These are phyloP conservation scores for Kodamaea restingae DNA, from an alignment of 805 yeast species.

Conservation along the genomic window DNA sequence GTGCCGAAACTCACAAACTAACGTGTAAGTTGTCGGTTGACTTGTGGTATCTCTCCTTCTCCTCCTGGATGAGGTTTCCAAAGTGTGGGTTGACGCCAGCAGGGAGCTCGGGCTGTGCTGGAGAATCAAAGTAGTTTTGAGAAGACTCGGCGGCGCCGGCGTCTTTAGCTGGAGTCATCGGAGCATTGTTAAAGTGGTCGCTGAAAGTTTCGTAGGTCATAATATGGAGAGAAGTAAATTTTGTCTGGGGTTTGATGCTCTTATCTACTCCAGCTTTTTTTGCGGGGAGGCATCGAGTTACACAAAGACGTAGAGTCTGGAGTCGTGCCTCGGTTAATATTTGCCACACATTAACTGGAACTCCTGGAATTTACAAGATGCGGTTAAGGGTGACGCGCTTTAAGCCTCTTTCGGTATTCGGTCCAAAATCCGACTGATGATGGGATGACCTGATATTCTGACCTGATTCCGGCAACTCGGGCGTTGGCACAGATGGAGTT, in stretches of 20 bases:
- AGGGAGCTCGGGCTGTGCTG: conserved; percentile 8
- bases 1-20: conserved; percentile 17
- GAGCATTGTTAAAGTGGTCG: conserved; percentile 14
- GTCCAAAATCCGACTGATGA: too few relatives aligned
- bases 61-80: conserved; percentile 16
- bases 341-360: too few relatives aligned
- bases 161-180: conserved; percentile 13
- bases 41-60: conserved; percentile 18
- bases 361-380: too few relatives aligned
- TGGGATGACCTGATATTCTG: too few relatives aligned
- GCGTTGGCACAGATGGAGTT: too few relatives aligned
- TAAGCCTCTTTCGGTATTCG: too few relatives aligned
- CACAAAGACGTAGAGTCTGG: not conserved
- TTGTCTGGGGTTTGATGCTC: not conserved
- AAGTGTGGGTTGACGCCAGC: conserved; percentile 10
- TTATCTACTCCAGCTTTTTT: conserved; percentile 1
- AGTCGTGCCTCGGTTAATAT: conserved; percentile 4
- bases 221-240: not conserved
- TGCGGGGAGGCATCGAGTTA: not conserved
- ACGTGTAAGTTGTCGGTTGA: conserved; percentile 26
- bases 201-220: conserved; percentile 14
- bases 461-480: too few relatives aligned
- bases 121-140: conserved; percentile 9
- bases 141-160: conserved; percentile 4
- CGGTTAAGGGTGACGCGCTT: too few relatives aligned